Percentiles rank a stretch among this genome's conserved stretches.
phyloP scores from a whole-genome alignment of 1,284 basidiomycete genomes.

The Cryptococcus jaspeensis region DNA sequence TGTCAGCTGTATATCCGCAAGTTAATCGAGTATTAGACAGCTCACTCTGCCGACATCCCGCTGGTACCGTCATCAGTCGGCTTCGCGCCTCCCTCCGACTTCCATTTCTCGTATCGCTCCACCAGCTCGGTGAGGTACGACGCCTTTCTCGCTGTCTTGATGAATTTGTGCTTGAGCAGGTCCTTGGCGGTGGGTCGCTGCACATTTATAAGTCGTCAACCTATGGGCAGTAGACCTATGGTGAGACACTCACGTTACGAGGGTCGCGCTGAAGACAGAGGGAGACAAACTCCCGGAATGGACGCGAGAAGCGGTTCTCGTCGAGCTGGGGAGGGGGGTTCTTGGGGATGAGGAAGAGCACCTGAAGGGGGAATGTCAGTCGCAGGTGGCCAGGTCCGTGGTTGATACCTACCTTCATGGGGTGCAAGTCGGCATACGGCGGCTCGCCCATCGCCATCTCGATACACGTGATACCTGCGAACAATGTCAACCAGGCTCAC shows the following conservation, averaged over 20 bases:
- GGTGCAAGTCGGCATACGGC: constrained; percentile 95
- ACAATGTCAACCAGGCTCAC: not conserved
- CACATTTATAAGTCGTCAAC: not conserved
- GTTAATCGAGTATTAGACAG: not conserved
- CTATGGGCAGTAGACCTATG: not conserved
- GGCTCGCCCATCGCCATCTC: constrained; percentile 97
- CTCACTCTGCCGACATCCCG: constrained; percentile 23
- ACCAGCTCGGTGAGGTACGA: constrained; percentile 92
- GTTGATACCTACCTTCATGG: constrained; percentile 76
- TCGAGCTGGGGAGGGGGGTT: constrained; percentile 91
- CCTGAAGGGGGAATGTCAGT: constrained; percentile 55
- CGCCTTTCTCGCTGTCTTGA: constrained; percentile 90
- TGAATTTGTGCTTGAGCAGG: constrained; percentile 92
- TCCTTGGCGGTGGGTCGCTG: constrained; percentile 92
- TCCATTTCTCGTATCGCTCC: constrained; percentile 91
- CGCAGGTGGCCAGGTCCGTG: not conserved
- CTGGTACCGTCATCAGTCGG: constrained; percentile 61
- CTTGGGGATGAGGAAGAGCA: constrained; percentile 96
- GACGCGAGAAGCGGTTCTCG: constrained; percentile 75
- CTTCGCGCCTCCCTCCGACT: constrained; percentile 75
- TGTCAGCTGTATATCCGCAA: not conserved
- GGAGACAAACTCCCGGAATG: constrained; percentile 91
- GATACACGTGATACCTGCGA: constrained; percentile 78
- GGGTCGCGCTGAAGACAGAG: constrained; percentile 93
- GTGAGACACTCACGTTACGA: constrained; percentile 63